phyloP scores from a whole-genome alignment of 331 rosid species.

The Erythrophleum ivorense region DNA sequence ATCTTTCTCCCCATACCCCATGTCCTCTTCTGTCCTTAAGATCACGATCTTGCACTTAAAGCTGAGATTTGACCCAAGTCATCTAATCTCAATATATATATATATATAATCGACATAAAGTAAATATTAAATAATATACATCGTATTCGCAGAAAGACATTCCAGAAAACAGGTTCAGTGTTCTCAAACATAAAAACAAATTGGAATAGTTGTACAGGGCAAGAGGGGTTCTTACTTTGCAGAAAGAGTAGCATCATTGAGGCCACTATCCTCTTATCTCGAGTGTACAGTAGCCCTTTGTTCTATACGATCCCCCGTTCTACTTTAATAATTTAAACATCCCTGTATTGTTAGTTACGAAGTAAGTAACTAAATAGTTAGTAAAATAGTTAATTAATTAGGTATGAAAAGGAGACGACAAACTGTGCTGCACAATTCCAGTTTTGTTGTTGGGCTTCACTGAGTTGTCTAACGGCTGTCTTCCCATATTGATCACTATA shows the following conservation, averaged over 20 bases:
- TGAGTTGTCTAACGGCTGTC: constrained; percentile 46
- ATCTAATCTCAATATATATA: not conserved
- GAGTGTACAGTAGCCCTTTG: constrained; percentile 4
- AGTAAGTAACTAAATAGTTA: not conserved
- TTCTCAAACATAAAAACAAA: constrained; percentile 37
- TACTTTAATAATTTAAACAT: constrained; percentile 1
- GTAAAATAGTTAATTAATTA: not conserved
- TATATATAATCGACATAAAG: not conserved
- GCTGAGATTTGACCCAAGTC: not conserved
- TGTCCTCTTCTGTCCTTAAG: not conserved
- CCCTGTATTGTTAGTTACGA: constrained; percentile 2
- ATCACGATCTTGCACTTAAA: too few species aligned
- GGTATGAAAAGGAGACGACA: constrained; percentile 15
- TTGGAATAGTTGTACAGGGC: not conserved
- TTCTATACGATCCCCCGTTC: not conserved
- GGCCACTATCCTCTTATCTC: constrained; percentile 44
- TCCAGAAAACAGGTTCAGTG: constrained; percentile 40
- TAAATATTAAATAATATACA: not conserved
- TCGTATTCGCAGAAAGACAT: constrained; percentile 31
- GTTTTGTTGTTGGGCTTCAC: constrained; percentile 38
- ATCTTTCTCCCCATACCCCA: not conserved
- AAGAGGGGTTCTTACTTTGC: constrained; percentile 32
- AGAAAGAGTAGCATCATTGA: constrained; percentile 39
- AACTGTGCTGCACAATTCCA: constrained; percentile 23
- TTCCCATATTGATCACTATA: constrained; percentile 1